Evolutionary conservation across 1,139 yeast species (phyloP).

Genomic region (Candida glucosophila): DNA sequence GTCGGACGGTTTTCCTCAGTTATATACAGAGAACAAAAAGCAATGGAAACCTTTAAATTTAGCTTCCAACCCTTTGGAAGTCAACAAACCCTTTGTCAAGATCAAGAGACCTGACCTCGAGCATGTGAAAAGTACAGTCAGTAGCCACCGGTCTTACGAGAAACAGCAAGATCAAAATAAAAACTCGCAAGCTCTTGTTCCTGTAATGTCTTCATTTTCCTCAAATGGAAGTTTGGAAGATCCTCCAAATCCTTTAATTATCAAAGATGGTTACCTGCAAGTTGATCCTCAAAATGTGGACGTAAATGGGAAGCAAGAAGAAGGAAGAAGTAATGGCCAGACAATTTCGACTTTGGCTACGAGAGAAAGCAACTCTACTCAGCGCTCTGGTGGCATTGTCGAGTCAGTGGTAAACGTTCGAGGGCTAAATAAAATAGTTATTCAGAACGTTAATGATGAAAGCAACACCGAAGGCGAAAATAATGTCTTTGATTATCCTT

Average conservation of each 20-base stretch:
- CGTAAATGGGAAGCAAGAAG: background rate
- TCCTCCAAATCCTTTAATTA: background rate
- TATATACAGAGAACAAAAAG: no score
- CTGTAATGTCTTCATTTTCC: no score
- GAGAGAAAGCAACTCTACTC: background rate
- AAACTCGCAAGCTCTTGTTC: constrained; percentile 3
- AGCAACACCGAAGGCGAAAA: no score
- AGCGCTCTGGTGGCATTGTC: constrained; percentile 61
- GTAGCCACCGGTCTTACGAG: constrained; percentile 15
- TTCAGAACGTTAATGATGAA: constrained; percentile 48
- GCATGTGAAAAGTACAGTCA: constrained; percentile 16
- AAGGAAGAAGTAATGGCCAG: no score
- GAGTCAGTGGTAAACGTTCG: constrained; percentile 79
- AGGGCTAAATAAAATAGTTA: constrained; percentile 82
- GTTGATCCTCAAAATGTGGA: background rate
- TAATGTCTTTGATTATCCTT: no score
- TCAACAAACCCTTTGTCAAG: constrained; percentile 61
- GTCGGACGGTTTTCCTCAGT: constrained; percentile 7
- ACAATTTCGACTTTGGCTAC: no score
- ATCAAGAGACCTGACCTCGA: constrained; percentile 46
- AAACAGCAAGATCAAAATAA: constrained; percentile 4
- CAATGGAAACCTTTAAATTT: constrained; percentile 54
- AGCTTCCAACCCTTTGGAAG: constrained; percentile 75
- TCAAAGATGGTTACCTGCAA: background rate
- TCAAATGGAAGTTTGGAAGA: background rate